These are phyloP conservation scores for Yamadazyma taylorii DNA, from an alignment of 1,139 yeast species.

Conservation along the genomic window DNA sequence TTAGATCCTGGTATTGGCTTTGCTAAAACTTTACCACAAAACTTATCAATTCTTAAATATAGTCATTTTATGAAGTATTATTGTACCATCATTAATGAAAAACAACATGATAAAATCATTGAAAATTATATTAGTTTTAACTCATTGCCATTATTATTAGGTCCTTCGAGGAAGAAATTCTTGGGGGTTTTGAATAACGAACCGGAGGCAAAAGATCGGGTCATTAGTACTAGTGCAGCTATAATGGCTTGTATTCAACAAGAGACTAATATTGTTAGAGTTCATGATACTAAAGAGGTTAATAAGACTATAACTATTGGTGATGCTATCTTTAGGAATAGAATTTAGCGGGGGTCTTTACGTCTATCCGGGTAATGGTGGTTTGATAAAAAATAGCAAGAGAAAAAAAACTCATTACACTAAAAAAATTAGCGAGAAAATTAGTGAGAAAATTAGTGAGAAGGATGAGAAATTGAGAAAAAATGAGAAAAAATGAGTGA, in stretches of 20 bases:
- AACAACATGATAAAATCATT: constrained; percentile 21
- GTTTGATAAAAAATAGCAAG: background rate
- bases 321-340: constrained; percentile 80
- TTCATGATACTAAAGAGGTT: constrained; percentile 78
- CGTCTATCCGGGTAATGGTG: background rate
- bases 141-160: constrained; percentile 69
- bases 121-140: constrained; percentile 42
- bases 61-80: constrained; percentile 58
- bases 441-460: too few relatives aligned
- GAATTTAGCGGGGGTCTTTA: too few relatives aligned
- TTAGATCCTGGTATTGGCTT: constrained; percentile 96
- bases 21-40: constrained; percentile 74
- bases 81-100: constrained; percentile 28
- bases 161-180: constrained; percentile 86
- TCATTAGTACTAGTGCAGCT: constrained; percentile 75
- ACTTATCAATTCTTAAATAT: constrained; percentile 61
- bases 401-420: too few relatives aligned
- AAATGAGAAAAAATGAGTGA: background rate
- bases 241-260: constrained; percentile 73
- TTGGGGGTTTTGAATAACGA: constrained; percentile 68
- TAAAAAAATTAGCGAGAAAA: too few relatives aligned
- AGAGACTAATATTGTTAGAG: constrained; percentile 80
- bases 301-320: constrained; percentile 65
- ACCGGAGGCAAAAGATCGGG: constrained; percentile 55
- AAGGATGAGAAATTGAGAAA: too few relatives aligned